Base-by-base conservation (phyloP, 2,329 filamentous ascomycete genomes). In the Penicillium sp. region DNA sequence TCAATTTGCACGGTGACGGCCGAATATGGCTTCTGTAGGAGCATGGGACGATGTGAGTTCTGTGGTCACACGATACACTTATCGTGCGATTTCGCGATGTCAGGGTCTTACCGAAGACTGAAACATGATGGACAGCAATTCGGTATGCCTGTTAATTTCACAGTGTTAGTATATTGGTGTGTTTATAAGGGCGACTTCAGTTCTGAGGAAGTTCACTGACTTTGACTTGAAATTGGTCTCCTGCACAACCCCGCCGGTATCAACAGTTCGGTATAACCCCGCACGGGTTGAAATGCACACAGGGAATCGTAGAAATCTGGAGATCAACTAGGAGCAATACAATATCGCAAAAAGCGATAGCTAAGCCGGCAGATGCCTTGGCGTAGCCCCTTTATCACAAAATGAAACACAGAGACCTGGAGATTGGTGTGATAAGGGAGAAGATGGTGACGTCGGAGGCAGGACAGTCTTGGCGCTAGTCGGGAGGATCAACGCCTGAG, bases 1-100 rank as follows among this genome's bases (percentile, higher is more conserved):
- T 98, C 95, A 68, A 99, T 86, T 62, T 91, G 91, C 54, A 96
- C 93, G 35, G 93, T 96, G 62, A 99, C 88, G 43, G 95, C 92
- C 71, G 95, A 92, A 75, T 92, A 98, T 3, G 93, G 93, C 75
- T 95, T 95, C 79, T 93, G 55, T 54, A 39, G 19, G 4, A 19
- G 21, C 23, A 10, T 11, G n/a, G 19, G 11, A 49, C 19, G 37
- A 48, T 25, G 54, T 62, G 19, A 57, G 62, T 27, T 48, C 25
- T 26, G 13, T n/a, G 21, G 31, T 55, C 44, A 58, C 43, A 54
- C 48, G 43, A 42, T 39, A 53, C 47, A 10, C 42, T 55, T 61
- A 47, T 60, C 59, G 48, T 26, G n/a, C 27, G 37, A 26, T 23
- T 23, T 23, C 11, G 39, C 25, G 13, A 45, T 33, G 26, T 23